Percentiles rank a stretch among this genome's conserved stretches.
Conservation (phyloP, 1,284 basidiomycete species). For the Chalciporus sp. region DNA sequence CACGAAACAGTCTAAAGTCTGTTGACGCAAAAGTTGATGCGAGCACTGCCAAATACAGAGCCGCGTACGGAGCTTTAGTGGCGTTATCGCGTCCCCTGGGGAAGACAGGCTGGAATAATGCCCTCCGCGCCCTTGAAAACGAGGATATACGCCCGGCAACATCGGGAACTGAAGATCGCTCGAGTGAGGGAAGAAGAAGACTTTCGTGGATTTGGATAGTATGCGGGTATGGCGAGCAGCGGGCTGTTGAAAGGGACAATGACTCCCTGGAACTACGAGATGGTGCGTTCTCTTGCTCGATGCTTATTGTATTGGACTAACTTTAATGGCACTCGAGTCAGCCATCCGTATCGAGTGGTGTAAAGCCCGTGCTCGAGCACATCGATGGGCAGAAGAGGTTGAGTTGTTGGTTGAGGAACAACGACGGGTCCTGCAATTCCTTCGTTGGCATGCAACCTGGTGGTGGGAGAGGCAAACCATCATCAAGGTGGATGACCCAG, state of each 20-base stretch:
- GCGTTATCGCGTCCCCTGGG: not conserved
- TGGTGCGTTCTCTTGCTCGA: not conserved
- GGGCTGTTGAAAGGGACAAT: not conserved
- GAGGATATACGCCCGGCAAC: conserved; percentile 1
- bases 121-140: not conserved
- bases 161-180: not conserved
- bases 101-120: not conserved
- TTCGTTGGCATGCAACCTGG: not conserved
- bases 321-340: too few relatives aligned
- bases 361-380: not conserved
- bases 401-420: not conserved
- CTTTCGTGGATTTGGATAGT: conserved; percentile 6
- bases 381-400: not conserved
- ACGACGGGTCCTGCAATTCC: not conserved
- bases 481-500: not conserved
- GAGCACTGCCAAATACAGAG: not conserved
- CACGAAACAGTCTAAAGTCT: not conserved
- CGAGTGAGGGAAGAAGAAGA: not conserved
- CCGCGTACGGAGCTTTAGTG: not conserved
- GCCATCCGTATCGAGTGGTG: conserved; percentile 6
- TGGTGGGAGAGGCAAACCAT: not conserved
- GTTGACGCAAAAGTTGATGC: not conserved
- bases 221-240: not conserved
- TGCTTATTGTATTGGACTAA: not conserved
- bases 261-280: not conserved